Conservation (phyloP, 1,284 basidiomycete genomes). For the Ustilago esculenta region DNA sequence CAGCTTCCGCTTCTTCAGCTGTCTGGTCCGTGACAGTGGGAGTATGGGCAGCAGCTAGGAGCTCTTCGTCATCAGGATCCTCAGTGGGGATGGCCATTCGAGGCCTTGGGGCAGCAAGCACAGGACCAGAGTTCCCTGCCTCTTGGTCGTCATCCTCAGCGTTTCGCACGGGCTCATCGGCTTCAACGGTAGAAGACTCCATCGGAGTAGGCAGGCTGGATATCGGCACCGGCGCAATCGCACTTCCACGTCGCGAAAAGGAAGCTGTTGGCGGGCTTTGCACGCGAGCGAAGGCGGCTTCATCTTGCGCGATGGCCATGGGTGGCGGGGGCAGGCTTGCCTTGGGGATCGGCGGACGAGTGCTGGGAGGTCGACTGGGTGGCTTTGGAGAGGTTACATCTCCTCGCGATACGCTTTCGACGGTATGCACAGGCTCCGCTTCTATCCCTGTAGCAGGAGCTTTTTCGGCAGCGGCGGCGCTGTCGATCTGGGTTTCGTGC, state of each 20-base stretch:
- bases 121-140: conserved; percentile 8
- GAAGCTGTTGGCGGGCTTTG: conserved; percentile 7
- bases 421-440: not conserved
- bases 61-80: conserved; percentile 51
- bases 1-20: not conserved
- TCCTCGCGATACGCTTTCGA: conserved; percentile 6
- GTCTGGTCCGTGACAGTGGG: not conserved
- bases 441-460: conserved; percentile 1
- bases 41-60: conserved; percentile 35
- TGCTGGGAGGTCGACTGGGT: conserved; percentile 49
- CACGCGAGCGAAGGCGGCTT: conserved; percentile 13
- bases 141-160: conserved; percentile 6
- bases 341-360: conserved; percentile 51
- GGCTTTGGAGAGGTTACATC: conserved; percentile 28
- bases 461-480: not conserved
- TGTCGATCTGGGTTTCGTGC: not conserved
- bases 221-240: conserved; percentile 29
- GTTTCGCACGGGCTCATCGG: not conserved
- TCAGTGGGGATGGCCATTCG: conserved; percentile 48
- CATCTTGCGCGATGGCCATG: conserved; percentile 1
- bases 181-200: conserved; percentile 12
- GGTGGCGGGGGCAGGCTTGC: conserved; percentile 40
- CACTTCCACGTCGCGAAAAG: conserved; percentile 15
- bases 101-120: conserved; percentile 53
- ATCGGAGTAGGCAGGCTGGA: conserved; percentile 10